Conservation (phyloP, 306 rosid genomes). For the Cicer chorassanicum region DNA sequence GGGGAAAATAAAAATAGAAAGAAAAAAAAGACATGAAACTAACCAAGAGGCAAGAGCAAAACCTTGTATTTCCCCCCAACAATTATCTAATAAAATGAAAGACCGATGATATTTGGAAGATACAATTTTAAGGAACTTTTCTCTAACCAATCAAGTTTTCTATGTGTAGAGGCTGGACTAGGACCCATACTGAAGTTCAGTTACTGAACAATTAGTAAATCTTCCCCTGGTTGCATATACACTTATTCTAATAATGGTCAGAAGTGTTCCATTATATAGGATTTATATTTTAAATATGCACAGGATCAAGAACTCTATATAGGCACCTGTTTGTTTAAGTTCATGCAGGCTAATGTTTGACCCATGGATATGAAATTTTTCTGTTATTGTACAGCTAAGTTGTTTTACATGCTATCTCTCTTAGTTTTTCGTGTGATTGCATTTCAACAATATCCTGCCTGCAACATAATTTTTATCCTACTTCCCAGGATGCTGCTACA, state of each 20-base stretch:
- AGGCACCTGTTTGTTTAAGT: conserved; percentile 20
- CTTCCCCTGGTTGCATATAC: conserved; percentile 21
- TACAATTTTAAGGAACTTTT: conserved; percentile 7
- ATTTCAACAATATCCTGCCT: conserved; percentile 19
- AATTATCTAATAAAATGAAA: background rate
- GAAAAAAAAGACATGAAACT: background rate
- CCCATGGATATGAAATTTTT: conserved; percentile 3
- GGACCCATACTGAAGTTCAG: background rate
- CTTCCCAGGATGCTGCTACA: conserved; percentile 67
- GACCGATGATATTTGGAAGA: background rate
- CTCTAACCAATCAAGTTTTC: background rate
- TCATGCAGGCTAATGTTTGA: conserved; percentile 15
- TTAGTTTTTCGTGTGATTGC: conserved; percentile 7
- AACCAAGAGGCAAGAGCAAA: background rate
- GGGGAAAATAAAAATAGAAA: background rate
- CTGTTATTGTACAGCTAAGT: background rate
- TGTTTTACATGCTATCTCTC: background rate
- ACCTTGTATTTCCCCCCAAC: background rate
- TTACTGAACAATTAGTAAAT: conserved; percentile 11
- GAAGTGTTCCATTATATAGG: background rate
- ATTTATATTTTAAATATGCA: conserved; percentile 20
- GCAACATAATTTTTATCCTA: conserved; percentile 12
- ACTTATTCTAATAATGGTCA: background rate
- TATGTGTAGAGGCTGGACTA: background rate
- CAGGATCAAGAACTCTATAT: conserved; percentile 17